Evolutionary conservation across 2,329 filamentous ascomycete genomes (phyloP), one percentile per base, ranked within the genome.

Genomic region (Aspergillus nomiae): DNA sequence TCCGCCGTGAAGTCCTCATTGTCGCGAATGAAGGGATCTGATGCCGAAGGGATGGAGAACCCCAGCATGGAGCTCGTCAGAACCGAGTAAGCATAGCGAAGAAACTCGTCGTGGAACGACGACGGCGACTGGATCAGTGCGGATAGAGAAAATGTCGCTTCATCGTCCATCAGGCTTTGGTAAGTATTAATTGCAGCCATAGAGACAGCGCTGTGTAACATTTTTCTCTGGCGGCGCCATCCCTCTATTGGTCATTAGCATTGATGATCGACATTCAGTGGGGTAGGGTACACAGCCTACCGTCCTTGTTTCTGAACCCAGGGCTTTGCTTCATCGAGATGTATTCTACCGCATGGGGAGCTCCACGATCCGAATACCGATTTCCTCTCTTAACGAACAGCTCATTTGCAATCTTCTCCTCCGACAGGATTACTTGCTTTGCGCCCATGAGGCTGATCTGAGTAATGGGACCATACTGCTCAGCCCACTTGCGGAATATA

Each of bases 21-120:
- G 36, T 59, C 30, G 46, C 24, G 32, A 30, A 59, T 59, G 19
- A 59, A 59, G 21, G 58, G 58, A 51, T 59, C 58, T 12, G 58
- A 59, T 43, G 48, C 6, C n/a, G 30, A 41, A n/a, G 12, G 58
- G 36, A 59, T 30, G 8, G 58, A 59, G 58, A 59, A 59, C 30
- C 58, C 58, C n/a, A 59, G 58, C 58, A 59, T 41, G 6, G 58
- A 59, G 58, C 46, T 59, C 46, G 58, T 59, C 34, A 59, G 36
- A 5, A 59, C 58, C 11, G 58, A 59, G 48, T 59, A 59, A 30
- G 58, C 30, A 10, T 59, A 59, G n/a, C 58, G 48, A 19, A 59
- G 26, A 41, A 59, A 59, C 46, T 59, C 58, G 19, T 30, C 48
- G 30, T 59, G 58, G 32, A 59, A 59, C 24, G 58, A 54, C 7